Conservation (phyloP, 495 filamentous ascomycete species). For the Tetracladium setigerum region DNA sequence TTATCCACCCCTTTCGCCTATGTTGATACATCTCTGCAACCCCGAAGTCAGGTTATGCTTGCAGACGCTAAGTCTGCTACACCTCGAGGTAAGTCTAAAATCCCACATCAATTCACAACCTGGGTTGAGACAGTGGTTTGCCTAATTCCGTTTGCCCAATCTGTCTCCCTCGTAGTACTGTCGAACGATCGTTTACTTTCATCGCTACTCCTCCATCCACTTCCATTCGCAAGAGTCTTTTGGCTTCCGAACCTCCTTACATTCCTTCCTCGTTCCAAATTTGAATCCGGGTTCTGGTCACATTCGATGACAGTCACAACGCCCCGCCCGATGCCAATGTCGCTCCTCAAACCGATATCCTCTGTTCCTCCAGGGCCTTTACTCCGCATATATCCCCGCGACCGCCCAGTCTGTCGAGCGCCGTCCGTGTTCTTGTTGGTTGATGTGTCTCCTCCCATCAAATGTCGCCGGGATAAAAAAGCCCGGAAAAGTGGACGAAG, state of each 20-base stretch:
- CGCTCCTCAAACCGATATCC: constrained; percentile 11
- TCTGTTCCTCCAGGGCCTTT: not conserved
- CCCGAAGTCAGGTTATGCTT: too few relatives aligned
- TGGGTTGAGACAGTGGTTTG: constrained; percentile 12
- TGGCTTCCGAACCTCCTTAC: not conserved
- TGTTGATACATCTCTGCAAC: too few relatives aligned
- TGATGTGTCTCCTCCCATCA: constrained; percentile 4
- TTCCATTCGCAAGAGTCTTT: constrained; percentile 5
- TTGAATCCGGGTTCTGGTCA: not conserved
- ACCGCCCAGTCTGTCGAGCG: not conserved
- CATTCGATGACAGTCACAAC: constrained; percentile 11
- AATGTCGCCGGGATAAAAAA: constrained; percentile 10
- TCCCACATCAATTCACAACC: not conserved
- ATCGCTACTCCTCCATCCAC: constrained; percentile 10
- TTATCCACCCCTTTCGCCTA: too few relatives aligned
- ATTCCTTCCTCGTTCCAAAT: not conserved
- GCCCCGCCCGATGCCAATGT: constrained; percentile 8
- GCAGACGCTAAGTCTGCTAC: too few relatives aligned
- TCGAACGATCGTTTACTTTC: not conserved
- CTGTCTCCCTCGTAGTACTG: not conserved
- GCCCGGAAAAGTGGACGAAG: constrained; percentile 23
- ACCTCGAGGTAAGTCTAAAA: too few relatives aligned
- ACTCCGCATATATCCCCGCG: constrained; percentile 8
- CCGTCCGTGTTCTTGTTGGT: constrained; percentile 1
- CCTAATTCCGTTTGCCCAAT: constrained; percentile 8